Base-by-base conservation (phyloP, 2,329 filamentous ascomycete species). In the Tympanopsis confertula region DNA sequence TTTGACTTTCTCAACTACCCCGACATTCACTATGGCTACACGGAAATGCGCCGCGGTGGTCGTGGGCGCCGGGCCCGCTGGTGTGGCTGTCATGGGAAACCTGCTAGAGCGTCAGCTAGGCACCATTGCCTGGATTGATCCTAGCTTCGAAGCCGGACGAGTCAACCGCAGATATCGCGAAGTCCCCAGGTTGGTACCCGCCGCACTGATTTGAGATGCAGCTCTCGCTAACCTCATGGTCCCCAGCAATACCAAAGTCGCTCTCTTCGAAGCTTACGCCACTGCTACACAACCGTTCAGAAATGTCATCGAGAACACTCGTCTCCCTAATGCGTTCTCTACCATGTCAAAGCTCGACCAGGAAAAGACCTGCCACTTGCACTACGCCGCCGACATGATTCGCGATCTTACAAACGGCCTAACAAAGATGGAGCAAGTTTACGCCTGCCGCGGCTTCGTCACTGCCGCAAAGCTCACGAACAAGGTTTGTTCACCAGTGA, bases 81-180 rank as follows among this genome's bases (percentile, higher is more conserved):
- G 75, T 39, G 64, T 79, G 39, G 74, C 72, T 3, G 68, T 67
- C 5, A 61, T 79, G 18, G 74, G 75, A n/a, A 77, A 75, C 46
- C 54, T 80, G 14, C 60, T 80, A 14, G 71, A 78, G 47, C 62
- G 65, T 20, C 61, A 65, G 35, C 56, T 66, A 5, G 53, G 58
- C 5, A 65, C 64, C 13, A 63, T 79, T 36, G 52, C 72, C 37
- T 80, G 75, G 76, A 59, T 78, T 29, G 75, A 79, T 47, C 63
- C 71, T 22, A 49, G 52, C 2, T 78, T 79, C 47, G 55, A 66
- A 18, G 73, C 58, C 19, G 71, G 71, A 4, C 58, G 69, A 30
- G 57, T 75, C 20, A 59, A 68, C 45, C 58, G 61, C 41, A 62
- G 61, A 48, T 80, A 80, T 49, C 63, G 73, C 35, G 73, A 78